These are phyloP conservation scores for Populus hybrid DNA, from an alignment of 441 rosid genomes.

Conservation along the genomic window DNA sequence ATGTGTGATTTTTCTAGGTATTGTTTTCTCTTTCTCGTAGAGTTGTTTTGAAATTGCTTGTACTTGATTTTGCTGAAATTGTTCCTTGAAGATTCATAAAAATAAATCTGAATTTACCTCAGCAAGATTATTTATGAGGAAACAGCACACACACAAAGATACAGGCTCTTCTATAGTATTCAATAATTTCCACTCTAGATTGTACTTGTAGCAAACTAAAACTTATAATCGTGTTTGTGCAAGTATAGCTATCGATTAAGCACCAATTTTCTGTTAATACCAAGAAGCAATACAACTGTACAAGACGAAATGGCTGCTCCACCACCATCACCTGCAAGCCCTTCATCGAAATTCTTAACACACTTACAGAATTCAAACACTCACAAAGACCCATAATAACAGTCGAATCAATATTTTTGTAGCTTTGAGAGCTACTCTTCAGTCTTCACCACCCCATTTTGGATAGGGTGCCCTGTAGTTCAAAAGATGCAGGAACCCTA, in stretches of 20 bases:
- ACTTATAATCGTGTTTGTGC: background rate
- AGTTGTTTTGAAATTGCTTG: background rate
- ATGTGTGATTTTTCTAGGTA: background rate
- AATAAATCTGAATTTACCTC: background rate
- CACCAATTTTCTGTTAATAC: conserved; percentile 4
- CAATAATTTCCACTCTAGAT: background rate
- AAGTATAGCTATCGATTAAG: conserved; percentile 1
- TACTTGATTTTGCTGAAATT: background rate
- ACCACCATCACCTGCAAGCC: conserved; percentile 18
- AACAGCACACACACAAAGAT: background rate
- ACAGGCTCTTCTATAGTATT: background rate
- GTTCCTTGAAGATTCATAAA: background rate
- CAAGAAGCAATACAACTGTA: conserved; percentile 19
- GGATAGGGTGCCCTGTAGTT: conserved; percentile 26
- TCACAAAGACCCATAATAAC: background rate
- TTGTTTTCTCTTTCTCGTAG: background rate
- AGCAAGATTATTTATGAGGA: background rate
- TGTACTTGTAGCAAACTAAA: conserved; percentile 8
- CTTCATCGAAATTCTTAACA: conserved; percentile 4
- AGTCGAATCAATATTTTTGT: background rate
- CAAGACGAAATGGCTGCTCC: conserved; percentile 22
- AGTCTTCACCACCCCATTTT: background rate
- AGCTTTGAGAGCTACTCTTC: background rate
- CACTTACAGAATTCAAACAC: conserved; percentile 16
- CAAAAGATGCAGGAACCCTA: conserved; percentile 23